Evolutionary conservation across 1,284 basidiomycete species (phyloP), one percentile per base, ranked within the genome.

Genomic region (Pascua sp.): DNA sequence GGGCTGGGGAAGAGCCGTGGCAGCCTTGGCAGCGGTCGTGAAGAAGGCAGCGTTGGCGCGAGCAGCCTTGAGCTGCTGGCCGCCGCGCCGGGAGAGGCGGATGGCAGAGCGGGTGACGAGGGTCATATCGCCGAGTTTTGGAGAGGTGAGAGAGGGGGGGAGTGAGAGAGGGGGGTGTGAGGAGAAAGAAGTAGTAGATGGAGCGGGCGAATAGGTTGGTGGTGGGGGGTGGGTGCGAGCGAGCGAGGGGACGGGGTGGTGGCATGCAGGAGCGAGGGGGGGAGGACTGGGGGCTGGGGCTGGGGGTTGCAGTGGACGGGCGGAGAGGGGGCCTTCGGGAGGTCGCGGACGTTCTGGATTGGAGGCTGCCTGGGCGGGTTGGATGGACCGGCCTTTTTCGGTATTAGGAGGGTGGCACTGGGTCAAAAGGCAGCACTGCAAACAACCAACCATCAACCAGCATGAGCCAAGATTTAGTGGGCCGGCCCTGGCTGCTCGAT

Each of bases 101-200:
- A 71, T 64, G 59, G 74, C 73, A 51, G 72, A 73, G 50, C 75
- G 72, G 54, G 75, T 72, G 70, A 77, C 73, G 61, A 77, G 72
- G 57, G 75, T 76, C 75, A 77, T 77, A 52, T 62, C 49, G 54
- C 49, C 49, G 49, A 55, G 53, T 55, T 65, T 67, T 66, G 60
- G 52, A 50, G 51, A 47, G 55, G 55, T 48, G 50, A 51, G 51
- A 43, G 38, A 36, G 57, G 55, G 60, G 54, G 49, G 55, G 46
- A 51, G 24, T 32, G 24, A 32, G 51, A 53, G 50, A 58, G 58
- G 49, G 54, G 57, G 61, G 45, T 53, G 49, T 40, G 52, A 57
- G 55, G 41, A 49, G 42, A 39, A 46, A 45, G 50, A 51, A 17
- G 50, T 18, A 47, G 16, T 39, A 41, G 46, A 41, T 42, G 46